These are phyloP conservation scores for Candida namnaoensis DNA, from an alignment of 805 yeast genomes.

Conservation along the genomic window DNA sequence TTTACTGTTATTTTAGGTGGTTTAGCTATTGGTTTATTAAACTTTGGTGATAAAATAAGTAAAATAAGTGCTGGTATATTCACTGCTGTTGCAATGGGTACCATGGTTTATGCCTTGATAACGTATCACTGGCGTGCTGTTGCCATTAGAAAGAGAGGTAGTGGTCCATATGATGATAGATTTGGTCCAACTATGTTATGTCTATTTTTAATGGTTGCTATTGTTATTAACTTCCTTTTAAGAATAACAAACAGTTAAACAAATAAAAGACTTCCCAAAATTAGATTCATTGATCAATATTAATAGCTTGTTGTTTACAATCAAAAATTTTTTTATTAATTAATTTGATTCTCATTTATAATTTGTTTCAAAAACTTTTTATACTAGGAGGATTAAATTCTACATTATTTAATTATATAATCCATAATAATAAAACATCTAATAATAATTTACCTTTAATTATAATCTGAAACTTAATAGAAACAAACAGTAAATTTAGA, in stretches of 20 bases:
- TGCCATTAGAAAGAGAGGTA: constrained; percentile 94
- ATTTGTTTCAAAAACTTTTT: too few relatives aligned
- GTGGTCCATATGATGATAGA: constrained; percentile 99
- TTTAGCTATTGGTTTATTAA: constrained; percentile 88
- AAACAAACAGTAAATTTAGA: too few relatives aligned
- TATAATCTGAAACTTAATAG: too few relatives aligned
- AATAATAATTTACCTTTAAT: too few relatives aligned
- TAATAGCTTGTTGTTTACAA: too few relatives aligned
- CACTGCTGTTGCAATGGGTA: constrained; percentile 94
- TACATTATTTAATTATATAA: too few relatives aligned
- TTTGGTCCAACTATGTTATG: constrained; percentile 98
- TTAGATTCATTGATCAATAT: too few relatives aligned
- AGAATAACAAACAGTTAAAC: constrained; percentile 34
- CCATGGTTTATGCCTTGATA: constrained; percentile 91
- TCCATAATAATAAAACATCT: too few relatives aligned
- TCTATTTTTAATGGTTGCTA: constrained; percentile 86
- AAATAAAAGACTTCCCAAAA: too few relatives aligned
- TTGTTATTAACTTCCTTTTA: constrained; percentile 82
- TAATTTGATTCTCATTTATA: too few relatives aligned
- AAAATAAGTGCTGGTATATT: constrained; percentile 89
- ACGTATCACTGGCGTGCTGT: constrained; percentile 99
- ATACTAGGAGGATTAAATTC: too few relatives aligned
- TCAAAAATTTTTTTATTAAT: too few relatives aligned
- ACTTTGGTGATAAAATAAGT: constrained; percentile 93
- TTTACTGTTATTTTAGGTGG: constrained; percentile 98